Base-by-base conservation (phyloP, 2,329 filamentous ascomycete genomes). In the Apiospora koreana region DNA sequence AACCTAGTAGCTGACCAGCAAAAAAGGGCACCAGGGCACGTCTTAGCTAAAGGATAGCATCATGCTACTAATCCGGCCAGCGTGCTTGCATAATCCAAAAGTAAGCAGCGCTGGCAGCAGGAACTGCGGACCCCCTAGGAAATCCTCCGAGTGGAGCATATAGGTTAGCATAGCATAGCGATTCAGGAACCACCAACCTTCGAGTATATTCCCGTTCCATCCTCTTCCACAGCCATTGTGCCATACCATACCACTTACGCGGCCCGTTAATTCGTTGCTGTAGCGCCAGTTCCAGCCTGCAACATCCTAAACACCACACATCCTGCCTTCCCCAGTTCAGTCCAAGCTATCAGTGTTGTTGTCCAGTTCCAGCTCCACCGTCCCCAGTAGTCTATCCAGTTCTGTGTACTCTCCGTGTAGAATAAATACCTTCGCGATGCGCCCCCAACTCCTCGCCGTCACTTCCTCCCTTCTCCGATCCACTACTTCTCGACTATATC, bases 351-450 rank as follows among this genome's bases (percentile, higher is more conserved):
- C 14, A 12, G 9, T 41, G 12, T 12, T 35, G 28, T 12, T 21
- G 28, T 58, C 50, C 50, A 21, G 8, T 14, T 28, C 48, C 25
- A 54, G 48, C 25, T 54, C 16, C 25, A 58, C 12, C 50, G 16
- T 21, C 6, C 16, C 14, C 28, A 31, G 25, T 58, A 54, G 23
- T 54, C 23, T 54, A 58, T 31, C 50, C 50, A n/a, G 50, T 50
- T n/a, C 18, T 21, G 23, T 50, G 46, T 50, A 54, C 50, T 31
- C 21, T 38, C 54, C 4, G 31, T 38, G 54, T 58, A n/a, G n/a
- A 62, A 62, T 62, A 62, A 62, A 62, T 62, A 62, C 54, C 54
- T n/a, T 62, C 65, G 45, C 65, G 65, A 67, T 67, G 65, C 65
- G 65, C 31, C 65, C 65, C 65, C 65, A 46, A 46, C 42, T 67